These are phyloP conservation scores for Fonsecaea pugnacius DNA, from an alignment of 2,329 filamentous ascomycete species.

Conservation along the genomic window DNA sequence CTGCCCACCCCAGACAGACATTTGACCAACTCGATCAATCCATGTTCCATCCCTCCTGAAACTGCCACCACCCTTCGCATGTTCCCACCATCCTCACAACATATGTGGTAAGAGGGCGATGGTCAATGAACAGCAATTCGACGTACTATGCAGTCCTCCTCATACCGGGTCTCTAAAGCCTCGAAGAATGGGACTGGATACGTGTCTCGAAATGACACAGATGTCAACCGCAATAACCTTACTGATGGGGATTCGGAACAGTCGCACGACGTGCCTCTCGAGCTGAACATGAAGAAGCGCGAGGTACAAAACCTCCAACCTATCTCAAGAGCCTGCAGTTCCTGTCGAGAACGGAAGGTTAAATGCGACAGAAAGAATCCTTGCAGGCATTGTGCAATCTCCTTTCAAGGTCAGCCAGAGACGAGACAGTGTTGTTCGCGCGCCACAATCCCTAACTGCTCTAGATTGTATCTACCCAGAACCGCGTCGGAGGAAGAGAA, in stretches of 20 bases:
- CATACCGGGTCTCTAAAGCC: neutral
- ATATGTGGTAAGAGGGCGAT: neutral
- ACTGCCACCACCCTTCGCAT: neutral
- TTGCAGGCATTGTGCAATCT: slow-evolving; percentile 9
- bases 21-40: neutral
- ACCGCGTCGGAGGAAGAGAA: slow-evolving; percentile 12
- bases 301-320: neutral
- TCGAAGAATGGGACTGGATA: neutral
- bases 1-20: neutral
- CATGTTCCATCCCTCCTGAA: neutral
- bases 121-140: neutral
- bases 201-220: neutral
- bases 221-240: neutral
- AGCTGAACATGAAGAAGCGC: neutral
- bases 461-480: slow-evolving; percentile 13
- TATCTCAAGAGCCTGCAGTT: slow-evolving; percentile 5
- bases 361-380: slow-evolving; percentile 11
- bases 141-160: neutral
- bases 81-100: neutral
- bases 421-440: neutral
- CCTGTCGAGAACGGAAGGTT: slow-evolving; percentile 14
- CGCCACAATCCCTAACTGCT: neutral
- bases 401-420: slow-evolving; percentile 15
- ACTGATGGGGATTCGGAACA: neutral
- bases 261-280: neutral